Base-by-base conservation (phyloP, 1,284 basidiomycete genomes). In the Mixia osmundae region DNA sequence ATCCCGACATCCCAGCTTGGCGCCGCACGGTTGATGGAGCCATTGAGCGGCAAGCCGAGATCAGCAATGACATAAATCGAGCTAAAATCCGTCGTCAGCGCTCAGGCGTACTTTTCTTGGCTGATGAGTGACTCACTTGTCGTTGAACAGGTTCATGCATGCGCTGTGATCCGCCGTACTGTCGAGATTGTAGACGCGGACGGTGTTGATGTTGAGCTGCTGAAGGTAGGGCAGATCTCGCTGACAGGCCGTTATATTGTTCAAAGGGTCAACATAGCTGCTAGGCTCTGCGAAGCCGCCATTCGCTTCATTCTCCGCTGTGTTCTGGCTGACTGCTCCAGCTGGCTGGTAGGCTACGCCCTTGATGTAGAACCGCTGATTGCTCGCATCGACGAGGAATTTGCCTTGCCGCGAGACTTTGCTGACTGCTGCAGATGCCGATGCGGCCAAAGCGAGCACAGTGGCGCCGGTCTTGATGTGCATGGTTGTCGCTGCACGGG, bases 41-140 rank as follows among this genome's bases (percentile, higher is more conserved):
- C 47, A 25, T 44, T 44, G 19, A 36, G 28, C 3, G 49, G 49
- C 9, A 49, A 38, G 2, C 40, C 45, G 4, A 50, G 42, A 31
- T 51, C 50, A 35, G 50, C 44, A 16, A 51, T 47, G n/a, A 51
- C 49, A 25, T 51, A 51, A 38, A 51, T 51, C 31, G 47, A 47
- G 11, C 45, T 19, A 30, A 19, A n/a, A 30, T 47, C 26, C n/a
- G n/a, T n/a, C n/a, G n/a, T n/a, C n/a, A n/a, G n/a, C n/a, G n/a
- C n/a, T n/a, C n/a, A n/a, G n/a, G n/a, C n/a, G n/a, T n/a, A n/a
- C n/a, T n/a, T n/a, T n/a, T n/a, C n/a, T n/a, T n/a, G n/a, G n/a
- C n/a, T n/a, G n/a, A n/a, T n/a, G n/a, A n/a, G n/a, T n/a, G n/a
- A n/a, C n/a, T n/a, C n/a, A n/a, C n/a, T n/a, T n/a, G n/a, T 48